phyloP scores from a whole-genome alignment of 345 rosid species.

The Ricinus communis region DNA sequence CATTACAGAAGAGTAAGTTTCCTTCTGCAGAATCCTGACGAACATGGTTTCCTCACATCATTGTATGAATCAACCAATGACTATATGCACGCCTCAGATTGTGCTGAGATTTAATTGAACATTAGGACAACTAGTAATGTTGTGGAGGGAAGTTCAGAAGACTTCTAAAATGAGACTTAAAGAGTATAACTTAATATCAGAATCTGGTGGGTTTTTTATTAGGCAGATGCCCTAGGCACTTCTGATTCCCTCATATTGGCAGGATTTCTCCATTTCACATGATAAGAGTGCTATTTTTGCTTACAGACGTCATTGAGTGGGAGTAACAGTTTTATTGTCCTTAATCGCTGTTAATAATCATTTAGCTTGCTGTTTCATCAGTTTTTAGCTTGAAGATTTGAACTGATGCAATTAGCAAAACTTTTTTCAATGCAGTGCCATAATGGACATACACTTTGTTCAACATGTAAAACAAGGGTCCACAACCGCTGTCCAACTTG shows the following conservation, averaged over 20 bases:
- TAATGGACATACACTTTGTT: slow-evolving; percentile 95
- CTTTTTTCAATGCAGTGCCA: slow-evolving; percentile 65
- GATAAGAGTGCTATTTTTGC: background rate
- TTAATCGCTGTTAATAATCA: too few relatives aligned
- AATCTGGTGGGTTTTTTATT: background rate
- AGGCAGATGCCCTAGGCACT: background rate
- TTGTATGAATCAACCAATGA: background rate
- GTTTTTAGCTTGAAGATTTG: background rate
- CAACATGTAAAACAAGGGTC: slow-evolving; percentile 85
- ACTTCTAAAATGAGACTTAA: background rate
- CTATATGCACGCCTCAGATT: background rate
- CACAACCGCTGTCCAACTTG: slow-evolving; percentile 95
- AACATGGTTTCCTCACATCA: background rate
- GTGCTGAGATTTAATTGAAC: background rate
- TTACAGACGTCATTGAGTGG: background rate
- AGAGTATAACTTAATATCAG: background rate
- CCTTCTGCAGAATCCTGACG: background rate
- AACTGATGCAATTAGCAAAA: background rate
- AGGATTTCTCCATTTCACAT: too few relatives aligned
- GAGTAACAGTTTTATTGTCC: background rate
- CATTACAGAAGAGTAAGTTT: background rate
- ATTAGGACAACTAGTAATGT: background rate
- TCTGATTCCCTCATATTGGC: background rate
- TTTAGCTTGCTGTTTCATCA: background rate
- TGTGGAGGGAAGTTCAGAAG: background rate